Evolutionary conservation across 73 alveolate genomes (phyloP).

Genomic region (Paramecium octaurelia): DNA sequence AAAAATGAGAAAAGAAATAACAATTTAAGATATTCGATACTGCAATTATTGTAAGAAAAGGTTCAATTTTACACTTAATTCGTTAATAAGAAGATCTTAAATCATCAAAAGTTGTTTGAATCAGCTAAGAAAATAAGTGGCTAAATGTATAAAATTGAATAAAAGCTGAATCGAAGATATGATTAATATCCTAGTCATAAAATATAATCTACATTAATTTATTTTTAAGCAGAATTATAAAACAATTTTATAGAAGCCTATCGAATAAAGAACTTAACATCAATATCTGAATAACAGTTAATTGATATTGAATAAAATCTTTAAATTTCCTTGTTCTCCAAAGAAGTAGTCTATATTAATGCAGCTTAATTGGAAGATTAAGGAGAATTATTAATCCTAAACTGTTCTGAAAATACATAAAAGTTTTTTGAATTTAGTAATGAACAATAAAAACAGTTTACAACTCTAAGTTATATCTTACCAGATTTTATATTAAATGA

Average conservation of each 20-base stretch:
- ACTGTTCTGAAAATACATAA: not conserved
- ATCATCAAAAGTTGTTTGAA: not conserved
- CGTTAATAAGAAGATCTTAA: not conserved
- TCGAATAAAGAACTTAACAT: not conserved
- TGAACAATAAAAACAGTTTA: not conserved
- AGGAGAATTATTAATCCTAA: not conserved
- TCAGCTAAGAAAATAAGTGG: not conserved
- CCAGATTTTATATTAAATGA: not conserved
- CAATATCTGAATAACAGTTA: conserved; percentile 5
- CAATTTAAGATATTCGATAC: not conserved
- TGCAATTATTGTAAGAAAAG: not conserved
- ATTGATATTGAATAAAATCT: not conserved
- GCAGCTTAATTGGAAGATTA: not conserved
- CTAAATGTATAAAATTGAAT: not conserved
- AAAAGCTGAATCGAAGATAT: not conserved
- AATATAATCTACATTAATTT: not conserved
- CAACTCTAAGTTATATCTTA: not conserved
- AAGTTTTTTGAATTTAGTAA: not conserved
- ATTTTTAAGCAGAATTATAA: not conserved
- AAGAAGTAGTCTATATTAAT: not conserved
- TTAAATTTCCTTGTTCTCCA: not conserved
- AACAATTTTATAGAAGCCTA: conserved; percentile 12
- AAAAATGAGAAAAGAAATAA: not conserved
- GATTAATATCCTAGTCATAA: conserved; percentile 13
- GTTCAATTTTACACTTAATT: not conserved